phyloP scores from a whole-genome alignment of 108 stramenopile species.

The Heterococcus sp. region DNA sequence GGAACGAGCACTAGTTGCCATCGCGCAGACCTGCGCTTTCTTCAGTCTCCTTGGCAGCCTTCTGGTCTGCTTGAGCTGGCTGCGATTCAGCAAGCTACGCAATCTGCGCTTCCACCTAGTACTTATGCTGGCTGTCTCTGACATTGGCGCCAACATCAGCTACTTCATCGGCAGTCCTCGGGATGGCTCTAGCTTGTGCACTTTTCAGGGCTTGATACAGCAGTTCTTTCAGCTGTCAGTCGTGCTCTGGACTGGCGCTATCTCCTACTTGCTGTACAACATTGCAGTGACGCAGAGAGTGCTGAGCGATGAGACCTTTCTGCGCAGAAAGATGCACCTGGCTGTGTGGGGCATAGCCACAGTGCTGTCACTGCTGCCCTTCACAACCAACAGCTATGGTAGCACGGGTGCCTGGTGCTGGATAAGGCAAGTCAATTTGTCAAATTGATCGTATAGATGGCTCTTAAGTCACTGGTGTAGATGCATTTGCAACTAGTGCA shows the following conservation, averaged over 20 bases:
- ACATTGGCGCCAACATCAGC: constrained; percentile 21
- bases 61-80: background rate
- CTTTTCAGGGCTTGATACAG: constrained; percentile 24
- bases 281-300: constrained; percentile 23
- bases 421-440: constrained; percentile 15
- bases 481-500: too few species aligned
- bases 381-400: constrained; percentile 41
- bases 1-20: constrained; percentile 3
- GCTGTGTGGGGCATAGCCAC: constrained; percentile 20
- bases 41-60: background rate
- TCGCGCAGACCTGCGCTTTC: constrained; percentile 11
- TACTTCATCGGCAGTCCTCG: constrained; percentile 42
- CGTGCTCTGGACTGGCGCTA: constrained; percentile 14
- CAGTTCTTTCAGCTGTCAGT: constrained; percentile 31
- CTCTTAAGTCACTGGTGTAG: too few species aligned
- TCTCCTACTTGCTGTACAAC: constrained; percentile 25
- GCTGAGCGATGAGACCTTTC: constrained; percentile 7
- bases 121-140: constrained; percentile 4
- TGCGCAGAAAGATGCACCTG: constrained; percentile 13
- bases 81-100: background rate
- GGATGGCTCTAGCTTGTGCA: background rate
- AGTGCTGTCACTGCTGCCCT: constrained; percentile 17
- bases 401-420: constrained; percentile 40
- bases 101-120: constrained; percentile 21
- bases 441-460: too few species aligned